Evolutionary conservation across 2,329 filamentous ascomycete species (phyloP).

Genomic region (Botrytis medusae): DNA sequence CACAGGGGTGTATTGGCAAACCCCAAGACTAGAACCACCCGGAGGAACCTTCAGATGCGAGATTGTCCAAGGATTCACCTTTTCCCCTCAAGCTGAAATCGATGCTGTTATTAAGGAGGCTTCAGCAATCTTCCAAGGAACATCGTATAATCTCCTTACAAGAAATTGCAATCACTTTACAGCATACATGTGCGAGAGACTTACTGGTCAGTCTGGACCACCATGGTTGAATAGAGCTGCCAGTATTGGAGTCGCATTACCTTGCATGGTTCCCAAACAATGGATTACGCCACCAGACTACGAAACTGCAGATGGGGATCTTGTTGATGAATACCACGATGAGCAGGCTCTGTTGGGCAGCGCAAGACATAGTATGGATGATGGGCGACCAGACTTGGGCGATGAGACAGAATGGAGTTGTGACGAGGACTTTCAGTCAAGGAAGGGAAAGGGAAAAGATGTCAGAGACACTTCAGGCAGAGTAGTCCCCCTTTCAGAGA

Average conservation of each 20-base stretch:
- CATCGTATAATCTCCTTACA: constrained; percentile 76
- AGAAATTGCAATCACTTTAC: constrained; percentile 92
- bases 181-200: constrained; percentile 68
- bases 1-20: constrained; percentile 83
- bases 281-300: constrained; percentile 80
- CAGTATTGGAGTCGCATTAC: constrained; percentile 76
- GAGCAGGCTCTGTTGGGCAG: constrained; percentile 58
- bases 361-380: constrained; percentile 36
- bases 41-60: constrained; percentile 74
- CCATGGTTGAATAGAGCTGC: constrained; percentile 80
- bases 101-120: constrained; percentile 66
- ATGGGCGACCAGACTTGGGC: constrained; percentile 22
- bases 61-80: constrained; percentile 77
- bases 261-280: constrained; percentile 78
- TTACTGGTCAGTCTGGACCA: constrained; percentile 70
- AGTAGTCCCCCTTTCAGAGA: constrained; percentile 52
- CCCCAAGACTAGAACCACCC: constrained; percentile 68
- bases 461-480: constrained; percentile 53
- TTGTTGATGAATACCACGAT: constrained; percentile 54
- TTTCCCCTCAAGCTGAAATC: constrained; percentile 67
- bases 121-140: constrained; percentile 71
- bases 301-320: constrained; percentile 68
- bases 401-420: constrained; percentile 45
- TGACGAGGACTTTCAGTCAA: constrained; percentile 47
- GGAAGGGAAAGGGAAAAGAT: constrained; percentile 40